phyloP scores from a whole-genome alignment of 768 basidiomycete genomes.

The Boletus reticuloceps region DNA sequence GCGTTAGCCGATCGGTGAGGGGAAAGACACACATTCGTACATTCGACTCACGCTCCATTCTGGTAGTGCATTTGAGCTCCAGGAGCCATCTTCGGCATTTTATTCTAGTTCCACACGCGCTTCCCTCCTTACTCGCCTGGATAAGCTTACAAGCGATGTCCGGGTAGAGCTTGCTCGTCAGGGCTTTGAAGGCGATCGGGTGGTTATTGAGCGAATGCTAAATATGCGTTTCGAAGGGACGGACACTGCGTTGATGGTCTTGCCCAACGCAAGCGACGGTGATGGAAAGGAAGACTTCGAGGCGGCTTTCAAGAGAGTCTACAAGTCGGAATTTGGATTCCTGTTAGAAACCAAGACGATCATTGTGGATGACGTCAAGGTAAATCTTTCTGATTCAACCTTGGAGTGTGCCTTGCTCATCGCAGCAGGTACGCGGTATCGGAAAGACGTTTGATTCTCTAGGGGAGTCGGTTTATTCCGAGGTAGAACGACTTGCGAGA shows the following conservation, averaged over 20 bases:
- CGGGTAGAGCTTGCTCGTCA: conserved; percentile 66
- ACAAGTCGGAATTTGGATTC: conserved; percentile 91
- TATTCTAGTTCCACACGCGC: conserved; percentile 59
- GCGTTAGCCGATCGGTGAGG: conserved; percentile 75
- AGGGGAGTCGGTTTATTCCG: conserved; percentile 74
- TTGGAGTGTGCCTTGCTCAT: neutral
- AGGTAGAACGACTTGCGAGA: conserved; percentile 55
- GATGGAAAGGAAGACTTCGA: conserved; percentile 72
- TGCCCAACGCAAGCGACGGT: conserved; percentile 48
- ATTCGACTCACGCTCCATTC: neutral
- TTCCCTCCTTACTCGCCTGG: conserved; percentile 60
- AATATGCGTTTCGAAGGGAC: conserved; percentile 95
- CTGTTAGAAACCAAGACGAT: conserved; percentile 79
- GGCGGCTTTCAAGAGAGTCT: conserved; percentile 72
- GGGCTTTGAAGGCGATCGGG: conserved; percentile 74
- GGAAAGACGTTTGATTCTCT: conserved; percentile 87
- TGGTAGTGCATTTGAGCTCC: conserved; percentile 76
- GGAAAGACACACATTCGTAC: neutral
- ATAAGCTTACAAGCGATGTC: conserved; percentile 65
- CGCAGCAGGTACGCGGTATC: conserved; percentile 71
- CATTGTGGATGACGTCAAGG: conserved; percentile 91
- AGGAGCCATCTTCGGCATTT: conserved; percentile 85
- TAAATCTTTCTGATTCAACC: conserved; percentile 17
- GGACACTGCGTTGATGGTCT: conserved; percentile 89
- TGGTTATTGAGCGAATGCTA: conserved; percentile 76